Percentiles rank a stretch among this genome's conserved stretches.
Evolutionary conservation across 371 early-diverging fungal species (phyloP).

Genomic region (Globomyces sp.): DNA sequence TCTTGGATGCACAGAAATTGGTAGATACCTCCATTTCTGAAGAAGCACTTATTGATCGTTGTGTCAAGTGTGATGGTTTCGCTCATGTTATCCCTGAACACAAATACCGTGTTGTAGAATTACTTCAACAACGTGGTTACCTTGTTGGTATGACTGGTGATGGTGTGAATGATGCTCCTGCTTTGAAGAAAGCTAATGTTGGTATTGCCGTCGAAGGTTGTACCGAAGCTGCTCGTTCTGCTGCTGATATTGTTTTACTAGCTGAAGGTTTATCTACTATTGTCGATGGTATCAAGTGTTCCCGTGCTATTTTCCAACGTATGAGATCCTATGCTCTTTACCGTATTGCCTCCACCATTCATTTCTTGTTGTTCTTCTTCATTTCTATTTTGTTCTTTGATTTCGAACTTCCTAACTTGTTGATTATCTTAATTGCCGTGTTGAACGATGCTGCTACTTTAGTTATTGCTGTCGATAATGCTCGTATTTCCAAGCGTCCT

Average conservation of each 20-base stretch:
- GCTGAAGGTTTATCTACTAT: conserved; percentile 87
- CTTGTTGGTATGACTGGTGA: conserved; percentile 76
- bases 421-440: conserved; percentile 79
- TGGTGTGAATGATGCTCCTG: conserved; percentile 76
- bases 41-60: conserved; percentile 53
- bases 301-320: conserved; percentile 91
- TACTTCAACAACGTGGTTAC: conserved; percentile 68
- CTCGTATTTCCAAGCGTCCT: conserved; percentile 77
- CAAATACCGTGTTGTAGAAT: conserved; percentile 78
- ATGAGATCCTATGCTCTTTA: conserved; percentile 90
- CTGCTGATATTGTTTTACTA: conserved; percentile 91
- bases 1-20: conserved; percentile 45
- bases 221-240: conserved; percentile 93
- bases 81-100: conserved; percentile 89
- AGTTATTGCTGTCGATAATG: conserved; percentile 89
- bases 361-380: conserved; percentile 91
- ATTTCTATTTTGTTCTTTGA: conserved; percentile 74
- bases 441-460: conserved; percentile 87
- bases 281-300: conserved; percentile 76
- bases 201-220: conserved; percentile 88
- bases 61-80: conserved; percentile 87
- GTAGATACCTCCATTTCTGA: conserved; percentile 34
- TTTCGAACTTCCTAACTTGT: conserved; percentile 77
- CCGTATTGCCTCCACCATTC: conserved; percentile 89
- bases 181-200: conserved; percentile 86